Evolutionary conservation across 345 rosid genomes (phyloP), one percentile per base, ranked within the genome.

Genomic region (Isatis tinctoria): DNA sequence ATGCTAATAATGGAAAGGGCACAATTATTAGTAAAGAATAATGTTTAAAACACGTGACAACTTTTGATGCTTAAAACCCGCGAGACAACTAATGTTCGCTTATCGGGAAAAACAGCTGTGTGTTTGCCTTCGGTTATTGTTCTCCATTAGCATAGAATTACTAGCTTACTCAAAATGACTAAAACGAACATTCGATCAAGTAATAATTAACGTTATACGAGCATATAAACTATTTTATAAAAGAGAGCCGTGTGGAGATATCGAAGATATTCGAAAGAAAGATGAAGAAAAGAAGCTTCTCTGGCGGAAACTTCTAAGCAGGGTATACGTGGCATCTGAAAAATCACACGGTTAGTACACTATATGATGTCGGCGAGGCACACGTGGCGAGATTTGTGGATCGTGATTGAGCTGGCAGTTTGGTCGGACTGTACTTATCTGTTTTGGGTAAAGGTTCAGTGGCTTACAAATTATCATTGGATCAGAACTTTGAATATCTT

Each of bases 321-420:
- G 3, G 47, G 20, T 18, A 24, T 4, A 61, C 49, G 11, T 59
- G 70, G 58, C 41, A 43, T 65, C 14, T 72, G 60, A 13, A 13
- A 17, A 51, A 32, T 13, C 35, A 73, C 73, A 68, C 47, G 79
- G 69, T 52, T 60, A 60, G 40, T 68, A 75, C 69, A 68, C 63
- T 22, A n/a, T 43, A 22, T 51, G 74, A 40, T 68, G 74, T 68
- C 74, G 63, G 64, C 47, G 40, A 68, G 63, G 67, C 39, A 67
- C 53, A 74, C 68, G 74, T 67, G 68, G 47, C 63, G 69, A 40
- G 63, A 40, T 60, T 30, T 60, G 30, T 60, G 69, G 79, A 60
- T 75, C 39, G 56, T 26, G 69, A 51, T 28, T 75, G 45, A 52
- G 74, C 74, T 60, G 70, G 58, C 58, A 37, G 61, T 51, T 49